Percentiles rank a stretch among this genome's conserved stretches.
Evolutionary conservation across 495 filamentous ascomycete species (phyloP).

Genomic region (Tuber indicum): DNA sequence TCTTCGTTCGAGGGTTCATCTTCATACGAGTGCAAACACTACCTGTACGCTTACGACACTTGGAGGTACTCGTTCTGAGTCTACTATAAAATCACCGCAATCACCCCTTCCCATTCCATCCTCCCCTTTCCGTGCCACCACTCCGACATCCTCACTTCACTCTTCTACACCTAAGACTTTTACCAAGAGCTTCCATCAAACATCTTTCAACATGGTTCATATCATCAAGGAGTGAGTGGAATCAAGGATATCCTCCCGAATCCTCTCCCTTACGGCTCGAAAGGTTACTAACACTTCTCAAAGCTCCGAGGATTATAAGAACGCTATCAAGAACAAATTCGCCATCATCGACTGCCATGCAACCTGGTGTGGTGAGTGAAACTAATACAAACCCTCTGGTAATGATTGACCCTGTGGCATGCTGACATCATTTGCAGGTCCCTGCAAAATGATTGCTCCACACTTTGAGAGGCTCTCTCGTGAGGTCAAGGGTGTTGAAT

Average conservation of each 20-base stretch:
- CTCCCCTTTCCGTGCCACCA: conserved; percentile 2
- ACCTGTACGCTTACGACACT: conserved; percentile 9
- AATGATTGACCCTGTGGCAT: neutral
- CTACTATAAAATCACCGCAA: conserved; percentile 5
- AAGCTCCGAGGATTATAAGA: conserved; percentile 60
- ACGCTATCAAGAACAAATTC: conserved; percentile 52
- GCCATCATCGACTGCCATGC: conserved; percentile 84
- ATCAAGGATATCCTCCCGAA: neutral
- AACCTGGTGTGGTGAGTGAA: conserved; percentile 69
- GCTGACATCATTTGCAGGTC: conserved; percentile 42
- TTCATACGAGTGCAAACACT: conserved; percentile 2
- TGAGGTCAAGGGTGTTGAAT: conserved; percentile 53
- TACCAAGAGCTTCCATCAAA: conserved; percentile 16
- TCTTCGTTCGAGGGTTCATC: conserved; percentile 15
- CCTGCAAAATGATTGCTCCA: conserved; percentile 86
- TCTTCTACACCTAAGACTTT: neutral
- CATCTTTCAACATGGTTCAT: conserved; percentile 24
- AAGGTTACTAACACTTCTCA: conserved; percentile 11
- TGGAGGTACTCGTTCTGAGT: conserved; percentile 22
- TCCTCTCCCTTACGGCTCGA: neutral
- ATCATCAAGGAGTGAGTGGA: conserved; percentile 9
- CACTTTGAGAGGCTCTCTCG: conserved; percentile 59
- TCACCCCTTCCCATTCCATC: conserved; percentile 4
- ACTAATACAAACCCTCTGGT: neutral
- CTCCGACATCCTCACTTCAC: conserved; percentile 11